Base-by-base conservation (phyloP, 768 basidiomycete genomes). In the Clitopilus passeckerianus region DNA sequence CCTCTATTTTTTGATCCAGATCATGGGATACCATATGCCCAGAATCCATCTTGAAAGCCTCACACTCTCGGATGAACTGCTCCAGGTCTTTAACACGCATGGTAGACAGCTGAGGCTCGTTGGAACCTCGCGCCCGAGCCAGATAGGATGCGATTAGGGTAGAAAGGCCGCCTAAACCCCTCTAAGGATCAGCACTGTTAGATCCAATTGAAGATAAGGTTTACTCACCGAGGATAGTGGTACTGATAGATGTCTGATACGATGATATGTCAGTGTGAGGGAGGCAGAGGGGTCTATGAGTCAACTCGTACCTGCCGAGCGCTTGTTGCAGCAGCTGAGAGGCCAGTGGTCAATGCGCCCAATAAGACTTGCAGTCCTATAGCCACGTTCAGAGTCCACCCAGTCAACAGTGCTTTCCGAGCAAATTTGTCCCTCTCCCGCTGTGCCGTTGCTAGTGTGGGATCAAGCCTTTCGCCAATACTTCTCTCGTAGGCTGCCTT, bases 71-170 rank as follows among this genome's bases (percentile, higher is more conserved):
- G 23, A 90, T 72, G 63, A 85, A 91, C 20, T 84, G 79, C 22
- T 89, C 85, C 1, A 91, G 75, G 59, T 86, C 85, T 61, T 85
- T 84, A 4, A 75, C 76, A 10, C 83, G 80, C 2, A 73, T 67
- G 30, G 77, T 74, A 0, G 86, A 87, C n/a, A 79, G 56, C 61
- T 90, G 86, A 1, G 90, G 90, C 63, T 91, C 89, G 35, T 82
- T 81, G 0, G 87, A 84, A 10, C 88, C 87, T 24, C 88, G 82
- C 23, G 81, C 78, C 12, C 85, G 83, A 2, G 89, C 90, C 23
- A 91, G 77, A 69, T 87, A 91, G 1, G 88, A 86, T 16, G 89
- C 88, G 14, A 86, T 79, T 18, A 90, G 20, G 0, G 89, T 91
- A 3, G 88, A 70, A 10, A 87, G 59, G n/a, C 84, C 89, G 33